Base-by-base conservation (phyloP, 768 basidiomycete species). In the Trametes cubensis region DNA sequence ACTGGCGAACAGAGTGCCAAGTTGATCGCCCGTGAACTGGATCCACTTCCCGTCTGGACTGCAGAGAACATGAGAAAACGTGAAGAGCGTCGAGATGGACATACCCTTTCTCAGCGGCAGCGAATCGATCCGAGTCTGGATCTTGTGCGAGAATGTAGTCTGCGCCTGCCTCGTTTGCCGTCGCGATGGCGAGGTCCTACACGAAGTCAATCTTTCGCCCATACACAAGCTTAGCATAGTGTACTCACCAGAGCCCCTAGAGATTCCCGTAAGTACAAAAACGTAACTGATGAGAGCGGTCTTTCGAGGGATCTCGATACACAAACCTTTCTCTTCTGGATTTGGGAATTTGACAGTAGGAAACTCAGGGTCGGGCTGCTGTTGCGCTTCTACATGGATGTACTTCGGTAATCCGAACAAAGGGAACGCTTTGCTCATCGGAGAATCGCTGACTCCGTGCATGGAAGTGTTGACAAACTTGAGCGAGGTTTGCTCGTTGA, bases 391-490 rank as follows among this genome's bases (percentile, higher is more conserved):
- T 13, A 94, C 89, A 2, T 86, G 81, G 11, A 81, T 77, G 70
- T 82, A 87, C 1, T 82, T 79, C 18, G 78, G 68, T 61, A 92
- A 85, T 6, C 86, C 86, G 60, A 84, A 86, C 3, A 74, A 62
- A 41, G 78, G 74, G 61, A 95, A 89, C 0, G 85, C 88, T 52
- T 77, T 72, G 8, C 72, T 74, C 42, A 85, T 79, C 66, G 89
- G 88, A 5, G 78, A 73, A 71, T 94, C 82, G 66, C 92, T 86
- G 55, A 95, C 94, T 0, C 94, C 94, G 67, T 95, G 94, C 89
- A 95, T 88, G 0, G 93, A 89, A 0, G 94, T 95, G 70, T 93
- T 92, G 20, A 92, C 89, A 66, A 95, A 92, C 66, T 79, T 83
- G 63, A 87, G 60, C 5, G 75, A 40, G 1, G 75, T 69, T 6